Conservation (phyloP, 306 rosid genomes). For the Vachellia collinsii region DNA sequence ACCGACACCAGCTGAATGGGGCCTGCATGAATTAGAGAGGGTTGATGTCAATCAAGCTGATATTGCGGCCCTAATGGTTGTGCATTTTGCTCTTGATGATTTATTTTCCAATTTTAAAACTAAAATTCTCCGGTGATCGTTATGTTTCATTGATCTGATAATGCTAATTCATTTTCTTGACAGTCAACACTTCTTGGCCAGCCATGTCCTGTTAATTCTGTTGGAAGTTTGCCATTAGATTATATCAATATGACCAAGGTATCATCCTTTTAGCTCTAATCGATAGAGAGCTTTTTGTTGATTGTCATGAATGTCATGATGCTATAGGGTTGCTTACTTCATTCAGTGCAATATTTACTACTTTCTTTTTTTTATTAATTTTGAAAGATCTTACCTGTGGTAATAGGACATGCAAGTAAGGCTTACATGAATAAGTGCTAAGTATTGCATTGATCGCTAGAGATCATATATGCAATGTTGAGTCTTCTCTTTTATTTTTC, state of each 20-base stretch:
- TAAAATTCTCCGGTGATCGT: conserved; percentile 23
- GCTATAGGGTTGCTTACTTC: conserved; percentile 13
- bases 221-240: conserved; percentile 83
- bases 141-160: conserved; percentile 43
- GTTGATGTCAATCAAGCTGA: conserved; percentile 97
- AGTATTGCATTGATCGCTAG: neutral
- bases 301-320: conserved; percentile 15
- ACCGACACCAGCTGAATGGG: conserved; percentile 86
- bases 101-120: conserved; percentile 17
- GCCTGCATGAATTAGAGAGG: conserved; percentile 77
- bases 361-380: neutral
- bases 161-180: conserved; percentile 41
- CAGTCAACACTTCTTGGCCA: conserved; percentile 89
- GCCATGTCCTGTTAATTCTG: conserved; percentile 88
- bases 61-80: conserved; percentile 91
- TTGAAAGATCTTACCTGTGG: conserved; percentile 23
- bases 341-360: conserved; percentile 23
- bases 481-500: neutral
- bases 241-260: conserved; percentile 76
- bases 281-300: conserved; percentile 22
- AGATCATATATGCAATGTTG: neutral
- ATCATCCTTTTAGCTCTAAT: conserved; percentile 36
- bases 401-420: conserved; percentile 23
- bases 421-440: conserved; percentile 8
- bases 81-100: conserved; percentile 22